Evolutionary conservation across 768 basidiomycete genomes (phyloP).

Genomic region (Podaxis sp.): DNA sequence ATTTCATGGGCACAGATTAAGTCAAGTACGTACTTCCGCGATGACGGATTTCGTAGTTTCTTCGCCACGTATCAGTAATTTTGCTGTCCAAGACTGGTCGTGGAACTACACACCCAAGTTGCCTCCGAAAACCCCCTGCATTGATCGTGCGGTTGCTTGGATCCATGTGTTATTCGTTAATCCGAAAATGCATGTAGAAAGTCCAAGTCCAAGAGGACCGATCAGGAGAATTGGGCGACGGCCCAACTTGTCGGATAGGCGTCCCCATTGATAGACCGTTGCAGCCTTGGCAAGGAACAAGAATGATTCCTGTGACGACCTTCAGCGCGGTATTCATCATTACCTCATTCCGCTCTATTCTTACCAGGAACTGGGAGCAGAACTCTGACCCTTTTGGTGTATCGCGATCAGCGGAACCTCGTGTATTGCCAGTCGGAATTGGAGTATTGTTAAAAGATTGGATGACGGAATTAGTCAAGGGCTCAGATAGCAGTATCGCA

Average conservation of each 20-base stretch:
- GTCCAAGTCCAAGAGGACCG: slow-evolving; percentile 39
- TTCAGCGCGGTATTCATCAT: not conserved
- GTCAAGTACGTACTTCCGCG: slow-evolving; percentile 29
- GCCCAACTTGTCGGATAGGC: slow-evolving; percentile 14
- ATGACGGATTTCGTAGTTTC: slow-evolving; percentile 35
- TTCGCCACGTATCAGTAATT: not conserved
- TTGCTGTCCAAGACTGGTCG: not conserved
- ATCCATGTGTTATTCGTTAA: slow-evolving; percentile 38
- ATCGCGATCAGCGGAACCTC: slow-evolving; percentile 42
- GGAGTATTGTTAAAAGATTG: slow-evolving; percentile 41
- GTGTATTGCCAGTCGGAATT: slow-evolving; percentile 30
- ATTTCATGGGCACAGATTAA: not conserved
- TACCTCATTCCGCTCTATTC: slow-evolving; percentile 8
- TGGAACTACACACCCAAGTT: slow-evolving; percentile 25
- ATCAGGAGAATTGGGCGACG: slow-evolving; percentile 26
- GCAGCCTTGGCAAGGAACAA: slow-evolving; percentile 14
- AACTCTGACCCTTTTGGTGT: slow-evolving; percentile 39
- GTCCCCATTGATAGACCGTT: slow-evolving; percentile 15
- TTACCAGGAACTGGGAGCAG: slow-evolving; percentile 47
- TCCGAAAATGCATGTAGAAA: slow-evolving; percentile 43
- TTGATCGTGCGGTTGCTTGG: slow-evolving; percentile 26
- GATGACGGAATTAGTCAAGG: slow-evolving; percentile 42
- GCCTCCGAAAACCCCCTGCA: slow-evolving; percentile 41
- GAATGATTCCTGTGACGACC: slow-evolving; percentile 11
- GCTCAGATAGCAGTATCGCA: slow-evolving; percentile 42